Percentiles rank a stretch among this genome's conserved stretches.
Conservation (phyloP, 78 protist genomes). For the Abeoforma whisleri region DNA sequence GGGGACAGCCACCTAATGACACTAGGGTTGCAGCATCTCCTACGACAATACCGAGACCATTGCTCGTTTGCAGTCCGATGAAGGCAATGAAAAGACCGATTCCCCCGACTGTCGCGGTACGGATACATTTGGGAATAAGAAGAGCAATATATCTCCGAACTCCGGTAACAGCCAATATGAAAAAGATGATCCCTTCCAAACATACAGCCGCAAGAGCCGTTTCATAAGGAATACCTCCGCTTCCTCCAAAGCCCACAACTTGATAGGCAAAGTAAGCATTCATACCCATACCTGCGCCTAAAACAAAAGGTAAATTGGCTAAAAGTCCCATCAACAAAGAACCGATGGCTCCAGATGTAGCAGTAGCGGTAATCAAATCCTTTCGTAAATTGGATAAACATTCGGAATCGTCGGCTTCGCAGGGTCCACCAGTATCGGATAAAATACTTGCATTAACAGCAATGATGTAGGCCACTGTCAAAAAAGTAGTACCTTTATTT, state of each 20-base stretch:
- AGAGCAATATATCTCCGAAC: constrained; percentile 16
- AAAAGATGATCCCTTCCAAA: constrained; percentile 30
- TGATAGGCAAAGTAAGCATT: constrained; percentile 38
- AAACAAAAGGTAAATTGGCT: constrained; percentile 27
- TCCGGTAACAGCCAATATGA: constrained; percentile 11
- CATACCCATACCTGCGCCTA: constrained; percentile 38
- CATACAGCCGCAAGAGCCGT: constrained; percentile 32
- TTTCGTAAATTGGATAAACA: neutral
- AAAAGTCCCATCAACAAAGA: constrained; percentile 14
- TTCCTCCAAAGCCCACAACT: constrained; percentile 30
- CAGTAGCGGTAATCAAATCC: constrained; percentile 31
- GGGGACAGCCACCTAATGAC: constrained; percentile 23
- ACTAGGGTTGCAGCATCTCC: constrained; percentile 17
- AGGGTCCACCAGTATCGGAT: constrained; percentile 30
- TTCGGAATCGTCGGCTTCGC: neutral
- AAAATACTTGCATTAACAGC: constrained; percentile 22
- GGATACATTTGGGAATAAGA: constrained; percentile 21
- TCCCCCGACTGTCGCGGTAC: constrained; percentile 15
- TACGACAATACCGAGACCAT: constrained; percentile 27
- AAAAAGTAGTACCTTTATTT: constrained; percentile 29
- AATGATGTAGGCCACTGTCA: constrained; percentile 34
- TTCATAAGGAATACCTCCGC: constrained; percentile 7
- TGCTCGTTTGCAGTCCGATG: constrained; percentile 33
- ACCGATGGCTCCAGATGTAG: neutral
- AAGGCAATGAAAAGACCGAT: constrained; percentile 29